phyloP scores from a whole-genome alignment of 2,329 filamentous ascomycete species.

The Colletotrichum neosansevieriae region DNA sequence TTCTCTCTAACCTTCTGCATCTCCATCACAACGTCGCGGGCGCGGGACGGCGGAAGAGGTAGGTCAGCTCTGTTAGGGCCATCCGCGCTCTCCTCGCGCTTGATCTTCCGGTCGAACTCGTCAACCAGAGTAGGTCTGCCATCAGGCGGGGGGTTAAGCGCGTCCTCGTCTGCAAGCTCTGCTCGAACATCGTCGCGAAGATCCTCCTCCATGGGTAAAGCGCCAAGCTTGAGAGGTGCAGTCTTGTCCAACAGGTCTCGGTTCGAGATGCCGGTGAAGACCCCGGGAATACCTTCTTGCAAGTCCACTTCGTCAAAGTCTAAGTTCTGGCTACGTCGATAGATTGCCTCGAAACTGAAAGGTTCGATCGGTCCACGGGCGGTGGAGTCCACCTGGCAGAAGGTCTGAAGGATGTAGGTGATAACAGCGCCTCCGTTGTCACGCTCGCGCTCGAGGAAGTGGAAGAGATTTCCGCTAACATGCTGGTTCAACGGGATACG shows the following conservation, averaged over 20 bases:
- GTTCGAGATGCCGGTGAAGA: conserved; percentile 72
- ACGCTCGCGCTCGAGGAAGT: conserved; percentile 89
- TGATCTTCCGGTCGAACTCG: conserved; percentile 88
- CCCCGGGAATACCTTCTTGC: conserved; percentile 73
- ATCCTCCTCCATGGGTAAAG: conserved; percentile 85
- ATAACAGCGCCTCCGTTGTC: conserved; percentile 85
- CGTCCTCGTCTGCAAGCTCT: conserved; percentile 87
- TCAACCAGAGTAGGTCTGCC: conserved; percentile 83
- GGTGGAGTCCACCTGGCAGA: conserved; percentile 70
- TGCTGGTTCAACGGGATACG: conserved; percentile 89
- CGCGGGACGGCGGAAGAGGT: conserved; percentile 87
- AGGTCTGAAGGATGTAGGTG: conserved; percentile 75
- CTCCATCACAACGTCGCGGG: conserved; percentile 92
- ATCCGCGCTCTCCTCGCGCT: conserved; percentile 90
- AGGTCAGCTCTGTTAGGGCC: conserved; percentile 82
- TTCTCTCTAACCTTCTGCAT: conserved; percentile 95
- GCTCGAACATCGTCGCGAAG: conserved; percentile 87
- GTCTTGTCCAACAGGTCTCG: conserved; percentile 69
- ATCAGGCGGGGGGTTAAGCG: conserved; percentile 76
- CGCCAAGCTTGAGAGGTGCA: conserved; percentile 78
- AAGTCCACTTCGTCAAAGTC: conserved; percentile 74
- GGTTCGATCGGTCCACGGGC: conserved; percentile 73
- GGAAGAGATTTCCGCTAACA: conserved; percentile 84
- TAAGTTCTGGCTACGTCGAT: conserved; percentile 67
- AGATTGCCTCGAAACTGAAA: conserved; percentile 72